A percentile compares a stretch with the other conserved stretches of the same genome.
These are phyloP conservation scores for Exophiala viscosa DNA, from an alignment of 2,329 filamentous ascomycete genomes.

Conservation along the genomic window DNA sequence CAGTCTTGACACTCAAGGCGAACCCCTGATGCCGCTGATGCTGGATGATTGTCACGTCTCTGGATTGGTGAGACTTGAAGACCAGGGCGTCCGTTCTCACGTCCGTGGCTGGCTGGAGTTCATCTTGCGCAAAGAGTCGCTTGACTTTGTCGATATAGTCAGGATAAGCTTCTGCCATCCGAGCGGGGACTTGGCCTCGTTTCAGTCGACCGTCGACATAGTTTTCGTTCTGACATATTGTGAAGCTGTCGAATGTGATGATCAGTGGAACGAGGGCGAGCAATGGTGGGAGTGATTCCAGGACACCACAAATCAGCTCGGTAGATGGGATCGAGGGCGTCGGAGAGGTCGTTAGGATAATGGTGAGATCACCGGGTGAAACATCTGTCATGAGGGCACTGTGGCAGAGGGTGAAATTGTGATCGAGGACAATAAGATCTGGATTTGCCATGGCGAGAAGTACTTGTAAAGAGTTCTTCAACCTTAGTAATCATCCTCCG, in stretches of 20 bases:
- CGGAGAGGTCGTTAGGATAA: slow-evolving; percentile 9
- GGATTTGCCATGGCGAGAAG: no score
- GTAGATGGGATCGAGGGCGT: slow-evolving; percentile 9
- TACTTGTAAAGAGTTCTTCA: no score
- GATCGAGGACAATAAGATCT: no score
- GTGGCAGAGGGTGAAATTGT: no score
- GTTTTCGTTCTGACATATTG: slow-evolving; percentile 2
- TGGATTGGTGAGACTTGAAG: neutral
- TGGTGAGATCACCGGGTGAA: neutral
- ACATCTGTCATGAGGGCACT: no score
- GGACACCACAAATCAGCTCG: slow-evolving; percentile 1
- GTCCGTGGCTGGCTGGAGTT: neutral
- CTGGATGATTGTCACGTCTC: slow-evolving; percentile 4
- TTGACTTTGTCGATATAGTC: slow-evolving; percentile 6
- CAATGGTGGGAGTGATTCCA: slow-evolving; percentile 2
- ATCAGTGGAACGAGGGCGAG: neutral
- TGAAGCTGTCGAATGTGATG: slow-evolving; percentile 7
- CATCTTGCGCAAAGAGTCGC: neutral
- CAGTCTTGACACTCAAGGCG: slow-evolving; percentile 1
- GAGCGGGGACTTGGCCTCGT: neutral
- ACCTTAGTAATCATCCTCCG: no score
- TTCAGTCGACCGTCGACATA: neutral
- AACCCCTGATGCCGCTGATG: slow-evolving; percentile 4
- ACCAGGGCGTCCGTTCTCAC: neutral
- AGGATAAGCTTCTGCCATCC: neutral